phyloP scores from a whole-genome alignment of 2,329 filamentous ascomycete genomes.

The Penicillium sp. region DNA sequence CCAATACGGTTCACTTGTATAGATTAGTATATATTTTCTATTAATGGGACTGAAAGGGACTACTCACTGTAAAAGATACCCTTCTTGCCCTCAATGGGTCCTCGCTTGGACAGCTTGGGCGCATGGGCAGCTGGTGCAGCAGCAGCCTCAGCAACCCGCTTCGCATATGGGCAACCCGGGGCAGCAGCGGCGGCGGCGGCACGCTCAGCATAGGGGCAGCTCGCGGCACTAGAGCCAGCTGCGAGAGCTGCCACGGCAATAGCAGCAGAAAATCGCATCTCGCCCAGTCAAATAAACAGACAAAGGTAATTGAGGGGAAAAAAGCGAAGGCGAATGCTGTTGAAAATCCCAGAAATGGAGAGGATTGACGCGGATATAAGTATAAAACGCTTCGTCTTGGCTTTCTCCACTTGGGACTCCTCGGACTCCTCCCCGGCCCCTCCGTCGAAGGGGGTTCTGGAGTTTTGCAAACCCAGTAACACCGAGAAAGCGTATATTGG shows the following conservation, averaged over 20 bases:
- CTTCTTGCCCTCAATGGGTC: neutral
- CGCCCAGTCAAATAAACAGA: neutral
- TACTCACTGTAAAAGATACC: constrained; percentile 4
- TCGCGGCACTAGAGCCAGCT: neutral
- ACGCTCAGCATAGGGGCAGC: constrained; percentile 1
- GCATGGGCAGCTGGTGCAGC: neutral
- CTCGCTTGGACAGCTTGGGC: neutral
- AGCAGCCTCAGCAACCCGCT: neutral
- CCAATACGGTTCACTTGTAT: constrained; percentile 38
- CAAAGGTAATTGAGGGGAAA: neutral
- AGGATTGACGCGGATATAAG: constrained; percentile 1
- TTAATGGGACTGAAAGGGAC: neutral
- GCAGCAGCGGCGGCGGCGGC: neutral
- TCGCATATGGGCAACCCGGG: neutral
- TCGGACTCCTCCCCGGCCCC: neutral
- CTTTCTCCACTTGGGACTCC: neutral
- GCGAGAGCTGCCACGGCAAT: neutral
- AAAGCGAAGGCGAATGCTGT: neutral
- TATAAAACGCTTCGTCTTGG: neutral
- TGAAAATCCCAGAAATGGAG: neutral
- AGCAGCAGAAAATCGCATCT: constrained; percentile 1
- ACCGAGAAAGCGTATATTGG: neutral
- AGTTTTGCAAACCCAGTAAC: neutral
- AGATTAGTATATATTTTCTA: neutral
- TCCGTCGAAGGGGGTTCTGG: neutral